Conservation (phyloP, 2,329 filamentous ascomycete species). For the Trichoderma sp. region DNA sequence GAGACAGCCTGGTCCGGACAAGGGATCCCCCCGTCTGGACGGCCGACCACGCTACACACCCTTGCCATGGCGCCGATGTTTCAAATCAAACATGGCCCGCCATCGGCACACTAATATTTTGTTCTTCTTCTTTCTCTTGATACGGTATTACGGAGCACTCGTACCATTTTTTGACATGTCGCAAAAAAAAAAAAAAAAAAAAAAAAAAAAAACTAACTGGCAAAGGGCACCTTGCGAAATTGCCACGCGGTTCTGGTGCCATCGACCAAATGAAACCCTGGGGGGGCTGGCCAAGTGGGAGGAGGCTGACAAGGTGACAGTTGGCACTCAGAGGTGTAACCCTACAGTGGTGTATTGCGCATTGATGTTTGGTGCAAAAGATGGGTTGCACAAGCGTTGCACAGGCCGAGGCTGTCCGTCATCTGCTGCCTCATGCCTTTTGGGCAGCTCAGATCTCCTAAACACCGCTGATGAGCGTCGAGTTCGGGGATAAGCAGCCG, state of each 20-base stretch:
- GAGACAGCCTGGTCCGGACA: background rate
- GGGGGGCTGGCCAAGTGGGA: background rate
- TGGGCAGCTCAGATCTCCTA: background rate
- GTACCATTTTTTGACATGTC: background rate
- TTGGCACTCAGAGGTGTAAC: background rate
- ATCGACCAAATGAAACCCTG: background rate
- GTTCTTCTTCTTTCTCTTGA: background rate
- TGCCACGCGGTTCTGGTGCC: constrained; percentile 1
- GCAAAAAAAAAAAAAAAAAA: background rate
- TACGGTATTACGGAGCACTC: background rate
- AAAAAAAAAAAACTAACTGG: background rate
- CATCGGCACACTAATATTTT: constrained; percentile 11
- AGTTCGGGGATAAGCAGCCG: background rate
- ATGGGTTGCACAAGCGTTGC: background rate
- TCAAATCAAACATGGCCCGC: constrained; percentile 12
- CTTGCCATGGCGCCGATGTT: constrained; percentile 14
- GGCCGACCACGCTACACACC: background rate
- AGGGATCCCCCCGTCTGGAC: background rate
- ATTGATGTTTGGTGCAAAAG: no score
- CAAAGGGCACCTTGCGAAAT: constrained; percentile 2
- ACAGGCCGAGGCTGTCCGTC: background rate
- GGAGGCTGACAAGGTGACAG: background rate
- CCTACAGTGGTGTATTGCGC: background rate
- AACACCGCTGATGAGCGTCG: background rate
- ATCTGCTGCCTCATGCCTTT: background rate